Conservation (phyloP, 805 yeast genomes). For the Monosporozyma aerobia region DNA sequence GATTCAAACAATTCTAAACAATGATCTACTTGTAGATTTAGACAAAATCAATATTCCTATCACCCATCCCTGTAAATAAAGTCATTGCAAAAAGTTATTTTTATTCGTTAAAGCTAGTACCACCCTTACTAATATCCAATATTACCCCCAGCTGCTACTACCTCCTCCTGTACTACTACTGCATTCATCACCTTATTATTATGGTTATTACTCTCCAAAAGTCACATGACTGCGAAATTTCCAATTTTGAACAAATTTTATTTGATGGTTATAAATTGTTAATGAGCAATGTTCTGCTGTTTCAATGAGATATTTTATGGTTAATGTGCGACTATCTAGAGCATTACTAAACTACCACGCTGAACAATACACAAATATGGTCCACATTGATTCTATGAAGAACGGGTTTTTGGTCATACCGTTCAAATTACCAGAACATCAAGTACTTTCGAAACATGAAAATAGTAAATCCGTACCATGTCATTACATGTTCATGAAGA, state of each 20-base stretch:
- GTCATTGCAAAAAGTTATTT: too few species aligned
- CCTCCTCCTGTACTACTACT: not conserved
- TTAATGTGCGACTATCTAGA: not conserved
- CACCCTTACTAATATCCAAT: too few species aligned
- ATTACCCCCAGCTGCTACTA: not conserved
- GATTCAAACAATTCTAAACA: not conserved
- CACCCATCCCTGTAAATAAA: not conserved
- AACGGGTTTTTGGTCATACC: conserved; percentile 31
- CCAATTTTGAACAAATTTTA: not conserved
- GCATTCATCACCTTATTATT: not conserved
- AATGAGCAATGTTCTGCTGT: not conserved
- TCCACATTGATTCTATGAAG: conserved; percentile 19
- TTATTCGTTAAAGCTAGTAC: too few species aligned
- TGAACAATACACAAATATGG: not conserved
- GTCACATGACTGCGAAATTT: not conserved
- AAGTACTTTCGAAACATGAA: conserved; percentile 2
- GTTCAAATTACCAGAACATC: conserved; percentile 18
- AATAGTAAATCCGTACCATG: conserved; percentile 8
- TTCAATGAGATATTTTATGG: not conserved
- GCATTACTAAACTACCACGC: not conserved
- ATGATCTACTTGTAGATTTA: not conserved
- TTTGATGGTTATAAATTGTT: not conserved
- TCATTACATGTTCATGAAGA: conserved; percentile 60
- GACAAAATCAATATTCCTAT: not conserved
- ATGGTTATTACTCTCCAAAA: not conserved